Base-by-base conservation (phyloP, 257 asterid species). In the Solanum lycopersicoides region DNA sequence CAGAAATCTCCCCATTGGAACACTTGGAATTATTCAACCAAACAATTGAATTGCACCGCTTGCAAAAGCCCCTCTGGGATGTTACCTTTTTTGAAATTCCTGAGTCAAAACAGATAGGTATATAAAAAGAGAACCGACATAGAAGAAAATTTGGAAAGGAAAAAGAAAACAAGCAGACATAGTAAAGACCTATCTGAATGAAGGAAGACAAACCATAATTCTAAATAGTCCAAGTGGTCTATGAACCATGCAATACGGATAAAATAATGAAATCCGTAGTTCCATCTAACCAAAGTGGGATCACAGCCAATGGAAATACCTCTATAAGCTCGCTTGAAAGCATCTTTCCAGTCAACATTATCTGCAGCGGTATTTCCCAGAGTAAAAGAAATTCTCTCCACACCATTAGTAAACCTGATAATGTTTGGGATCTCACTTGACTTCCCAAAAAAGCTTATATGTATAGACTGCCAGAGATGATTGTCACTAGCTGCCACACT, bases 51-150 rank as follows among this genome's bases (percentile, higher is more conserved):
- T 84, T 10, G 72, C 98, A 95, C 69, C 89, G 86, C 82, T 63
- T 77, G 88, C 98, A 95, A 89, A 90, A 95, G 18, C 98, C 99
- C 89, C 98, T 93, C 71, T 84, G 86, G 63, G 93, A 91, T 83
- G 90, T 89, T 44, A 88, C 86, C 87, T 88, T 91, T 82, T 89
- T 89, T 87, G 89, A 76, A 47, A 86, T 37, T 6, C 89, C 98
- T 95, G 96, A 91, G 16, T 50, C 21, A 30, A 11, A 82, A 82
- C 45, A 82, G 21, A 6, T 30, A 30, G 21, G 20, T 5, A 37
- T 47, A 47, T 79, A 25, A 53, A 83, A 82, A 68, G 37, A 85
- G 37, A 85, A 63, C 84, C 34, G 39, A 89, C 80, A 88, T 53
- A 30, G 60, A 35, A 13, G 16, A 59, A 83, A 73, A 65, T 16